Base-by-base conservation (phyloP, 2,329 filamentous ascomycete genomes). In the Albifimbria verrucaria region DNA sequence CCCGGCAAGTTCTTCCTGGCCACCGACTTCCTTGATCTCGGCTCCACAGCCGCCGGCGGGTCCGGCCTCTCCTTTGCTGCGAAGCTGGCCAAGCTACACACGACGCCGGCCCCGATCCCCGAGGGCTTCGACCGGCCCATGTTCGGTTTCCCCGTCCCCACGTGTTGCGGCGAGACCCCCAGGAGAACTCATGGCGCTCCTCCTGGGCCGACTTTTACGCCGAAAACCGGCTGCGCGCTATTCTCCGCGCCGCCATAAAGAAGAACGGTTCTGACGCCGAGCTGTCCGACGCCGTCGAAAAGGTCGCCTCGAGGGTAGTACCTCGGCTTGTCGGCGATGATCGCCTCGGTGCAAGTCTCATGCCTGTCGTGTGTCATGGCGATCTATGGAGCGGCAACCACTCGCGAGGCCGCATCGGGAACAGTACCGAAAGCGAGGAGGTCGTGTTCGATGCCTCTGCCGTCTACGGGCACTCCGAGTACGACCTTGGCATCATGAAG, bases 381-480 rank as follows among this genome's bases (percentile, higher is more conserved):
- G 92, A 97, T 72, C 70, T 97, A n/a, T 97, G 93, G 93, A 89
- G 85, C 58, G 93, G 93, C 0, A 97, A 97, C 68, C 84, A 88
- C 48, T 83, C 84, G 11, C 70, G 75, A 3, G 92, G 88, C 0
- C 76, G 75, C 42, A 86, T 96, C 50, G 77, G 77, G 0, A 77
- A 75, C 2, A 61, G 66, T 26, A 77, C 78, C 0, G 78, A 75
- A 1, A 72, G 77, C 0, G 89, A 92, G 59, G 87, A 92, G 58
- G 83, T 96, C 1, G 83, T 96, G 1, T 97, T 86, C 65, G 93
- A 97, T 65, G 85, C 92, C 0, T 88, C 87, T 2, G 81, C 85
- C 42, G 89, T 88, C 57, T 97, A 95, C 65, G 90, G 87, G 2
- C 92, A 97, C 67, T 88, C 81, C 2, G 93, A 97, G 74, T 97